A percentile compares a stretch with the other conserved stretches of the same genome.
Evolutionary conservation across 1,139 yeast species (phyloP).

Genomic region (Debaryomyces robertsiae): DNA sequence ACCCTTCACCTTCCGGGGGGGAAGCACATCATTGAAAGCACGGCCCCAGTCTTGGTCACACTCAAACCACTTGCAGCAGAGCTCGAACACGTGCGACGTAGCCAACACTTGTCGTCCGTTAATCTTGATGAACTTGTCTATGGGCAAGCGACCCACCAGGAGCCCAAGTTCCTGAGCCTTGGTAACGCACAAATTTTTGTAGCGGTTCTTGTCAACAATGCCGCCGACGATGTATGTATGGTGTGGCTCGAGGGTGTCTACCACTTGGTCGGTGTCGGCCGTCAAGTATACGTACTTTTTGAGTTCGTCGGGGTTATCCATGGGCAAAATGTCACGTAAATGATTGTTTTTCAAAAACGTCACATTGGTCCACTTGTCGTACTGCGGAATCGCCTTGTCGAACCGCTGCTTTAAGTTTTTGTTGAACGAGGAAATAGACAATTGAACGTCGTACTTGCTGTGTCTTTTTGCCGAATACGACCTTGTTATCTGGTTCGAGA

Average conservation of each 20-base stretch:
- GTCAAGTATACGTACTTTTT: slow-evolving; percentile 69
- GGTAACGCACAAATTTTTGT: slow-evolving; percentile 76
- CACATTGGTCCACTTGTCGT: slow-evolving; percentile 67
- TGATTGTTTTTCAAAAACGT: slow-evolving; percentile 50
- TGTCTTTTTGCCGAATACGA: slow-evolving; percentile 77
- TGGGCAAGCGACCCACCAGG: slow-evolving; percentile 78
- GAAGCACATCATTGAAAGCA: slow-evolving; percentile 84
- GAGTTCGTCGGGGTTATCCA: slow-evolving; percentile 34
- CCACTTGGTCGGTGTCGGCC: slow-evolving; percentile 78
- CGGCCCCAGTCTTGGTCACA: slow-evolving; percentile 70
- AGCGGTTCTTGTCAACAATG: slow-evolving; percentile 92
- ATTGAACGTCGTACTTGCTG: slow-evolving; percentile 59
- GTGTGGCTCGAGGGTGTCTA: slow-evolving; percentile 63
- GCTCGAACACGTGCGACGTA: slow-evolving; percentile 90
- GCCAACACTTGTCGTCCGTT: slow-evolving; percentile 90
- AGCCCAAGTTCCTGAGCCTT: slow-evolving; percentile 79
- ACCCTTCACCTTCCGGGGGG: slow-evolving; percentile 63
- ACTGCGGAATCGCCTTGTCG: slow-evolving; percentile 60
- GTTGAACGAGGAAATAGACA: slow-evolving; percentile 66
- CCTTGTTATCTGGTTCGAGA: slow-evolving; percentile 80
- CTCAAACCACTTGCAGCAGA: slow-evolving; percentile 81
- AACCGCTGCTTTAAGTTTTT: slow-evolving; percentile 69
- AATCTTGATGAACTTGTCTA: slow-evolving; percentile 78
- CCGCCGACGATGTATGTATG: slow-evolving; percentile 90
- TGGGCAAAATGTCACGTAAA: slow-evolving; percentile 37